A percentile compares a stretch with the other conserved stretches of the same genome.
Evolutionary conservation across 2,329 filamentous ascomycete genomes (phyloP).

Genomic region (Curvularia eragrostidis): DNA sequence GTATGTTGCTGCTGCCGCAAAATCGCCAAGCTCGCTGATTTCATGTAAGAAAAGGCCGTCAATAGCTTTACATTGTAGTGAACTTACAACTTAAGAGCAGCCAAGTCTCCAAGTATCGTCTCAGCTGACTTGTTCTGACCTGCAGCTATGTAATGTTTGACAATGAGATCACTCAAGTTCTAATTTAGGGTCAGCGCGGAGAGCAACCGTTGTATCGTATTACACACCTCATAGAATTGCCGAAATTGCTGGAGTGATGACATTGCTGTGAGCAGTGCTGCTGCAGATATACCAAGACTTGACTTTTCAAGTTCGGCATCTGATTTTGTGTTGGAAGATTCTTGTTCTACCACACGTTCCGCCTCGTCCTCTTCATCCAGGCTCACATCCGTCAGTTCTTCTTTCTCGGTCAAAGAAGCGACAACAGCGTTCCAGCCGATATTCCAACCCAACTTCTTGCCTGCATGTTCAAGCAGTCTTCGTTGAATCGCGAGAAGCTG

Average conservation of each 20-base stretch:
- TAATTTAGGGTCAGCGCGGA: constrained; percentile 64
- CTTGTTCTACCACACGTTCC: constrained; percentile 16
- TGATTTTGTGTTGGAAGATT: constrained; percentile 1
- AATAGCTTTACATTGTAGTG: background rate
- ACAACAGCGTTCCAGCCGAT: constrained; percentile 70
- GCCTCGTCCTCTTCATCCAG: constrained; percentile 38
- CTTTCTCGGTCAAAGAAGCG: constrained; percentile 29
- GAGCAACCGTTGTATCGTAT: background rate
- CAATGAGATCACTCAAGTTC: constrained; percentile 80
- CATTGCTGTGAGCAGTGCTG: constrained; percentile 42
- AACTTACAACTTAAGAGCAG: constrained; percentile 73
- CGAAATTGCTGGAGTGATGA: constrained; percentile 50
- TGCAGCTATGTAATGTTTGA: constrained; percentile 82
- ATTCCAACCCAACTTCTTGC: constrained; percentile 74
- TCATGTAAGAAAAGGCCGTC: constrained; percentile 11
- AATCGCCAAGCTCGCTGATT: constrained; percentile 70
- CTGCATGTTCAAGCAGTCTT: constrained; percentile 77
- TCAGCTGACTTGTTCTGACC: constrained; percentile 79
- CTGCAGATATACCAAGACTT: constrained; percentile 41
- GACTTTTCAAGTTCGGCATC: constrained; percentile 14
- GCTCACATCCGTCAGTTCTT: constrained; percentile 49
- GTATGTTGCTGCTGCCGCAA: constrained; percentile 73
- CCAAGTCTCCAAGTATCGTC: constrained; percentile 81
- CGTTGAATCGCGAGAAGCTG: constrained; percentile 82
- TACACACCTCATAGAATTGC: constrained; percentile 49